Percentiles rank a stretch among this genome's conserved stretches.
Conservation (phyloP, 2,329 filamentous ascomycete genomes). For the Colletotrichum sp. region DNA sequence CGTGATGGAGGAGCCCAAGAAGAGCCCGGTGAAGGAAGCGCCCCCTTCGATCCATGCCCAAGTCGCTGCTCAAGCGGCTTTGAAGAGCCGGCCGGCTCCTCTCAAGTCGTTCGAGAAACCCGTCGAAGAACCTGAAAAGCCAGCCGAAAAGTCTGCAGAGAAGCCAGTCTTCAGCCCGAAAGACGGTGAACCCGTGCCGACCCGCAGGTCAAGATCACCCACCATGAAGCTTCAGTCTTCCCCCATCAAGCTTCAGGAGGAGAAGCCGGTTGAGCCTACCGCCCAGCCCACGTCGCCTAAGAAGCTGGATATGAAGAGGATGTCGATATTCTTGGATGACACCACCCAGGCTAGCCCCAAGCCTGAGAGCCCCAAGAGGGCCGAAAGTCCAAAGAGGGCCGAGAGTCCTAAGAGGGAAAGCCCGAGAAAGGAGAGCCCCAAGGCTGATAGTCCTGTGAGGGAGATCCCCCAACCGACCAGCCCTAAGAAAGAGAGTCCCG, state of each 20-base stretch:
- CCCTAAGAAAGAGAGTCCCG: slow-evolving; percentile 24
- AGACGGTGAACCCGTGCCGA: slow-evolving; percentile 6
- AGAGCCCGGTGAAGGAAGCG: slow-evolving; percentile 19
- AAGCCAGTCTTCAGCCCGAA: slow-evolving; percentile 4
- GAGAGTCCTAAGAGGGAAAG: background rate
- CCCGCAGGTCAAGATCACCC: slow-evolving; percentile 15
- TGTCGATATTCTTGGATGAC: slow-evolving; percentile 63
- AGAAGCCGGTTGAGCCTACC: slow-evolving; percentile 34
- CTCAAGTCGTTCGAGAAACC: slow-evolving; percentile 23
- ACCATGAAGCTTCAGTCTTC: slow-evolving; percentile 18
- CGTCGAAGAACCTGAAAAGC: slow-evolving; percentile 12
- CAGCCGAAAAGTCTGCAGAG: slow-evolving; percentile 26
- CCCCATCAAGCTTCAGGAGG: slow-evolving; percentile 14
- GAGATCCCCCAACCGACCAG: background rate
- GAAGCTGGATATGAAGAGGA: slow-evolving; percentile 63
- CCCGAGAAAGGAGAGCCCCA: background rate
- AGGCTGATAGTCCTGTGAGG: background rate
- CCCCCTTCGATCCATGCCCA: slow-evolving; percentile 39
- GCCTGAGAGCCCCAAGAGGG: slow-evolving; percentile 15
- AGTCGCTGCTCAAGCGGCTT: slow-evolving; percentile 37
- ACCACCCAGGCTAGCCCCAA: slow-evolving; percentile 29
- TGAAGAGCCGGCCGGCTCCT: slow-evolving; percentile 30
- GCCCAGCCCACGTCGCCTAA: slow-evolving; percentile 57
- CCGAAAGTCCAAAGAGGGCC: slow-evolving; percentile 14
- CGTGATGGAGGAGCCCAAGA: background rate